Conservation (phyloP, 495 filamentous ascomycete species). For the Penicillium canariense region DNA sequence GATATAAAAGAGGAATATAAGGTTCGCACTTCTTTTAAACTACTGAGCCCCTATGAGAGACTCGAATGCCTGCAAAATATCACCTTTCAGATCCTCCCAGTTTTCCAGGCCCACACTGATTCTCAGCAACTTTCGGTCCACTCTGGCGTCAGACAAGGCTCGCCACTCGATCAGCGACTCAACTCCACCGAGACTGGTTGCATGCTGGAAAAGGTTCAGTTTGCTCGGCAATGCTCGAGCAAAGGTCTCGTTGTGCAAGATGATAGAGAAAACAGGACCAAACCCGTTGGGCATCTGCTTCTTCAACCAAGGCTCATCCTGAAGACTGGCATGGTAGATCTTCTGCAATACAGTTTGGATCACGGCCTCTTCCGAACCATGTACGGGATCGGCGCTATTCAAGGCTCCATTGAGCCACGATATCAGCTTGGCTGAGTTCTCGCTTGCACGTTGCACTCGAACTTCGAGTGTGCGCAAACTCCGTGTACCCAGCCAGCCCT, state of each 20-base stretch:
- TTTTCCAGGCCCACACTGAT: slow-evolving; percentile 78
- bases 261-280: slow-evolving; percentile 77
- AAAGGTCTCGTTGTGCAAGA: slow-evolving; percentile 51
- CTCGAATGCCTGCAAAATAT: slow-evolving; percentile 64
- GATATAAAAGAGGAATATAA: background rate
- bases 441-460: slow-evolving; percentile 65
- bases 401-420: slow-evolving; percentile 58
- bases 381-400: slow-evolving; percentile 20
- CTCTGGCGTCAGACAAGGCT: slow-evolving; percentile 70
- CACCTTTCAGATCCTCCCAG: slow-evolving; percentile 73
- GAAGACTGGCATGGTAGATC: slow-evolving; percentile 72
- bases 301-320: slow-evolving; percentile 67
- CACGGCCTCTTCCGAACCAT: slow-evolving; percentile 29
- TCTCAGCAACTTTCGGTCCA: slow-evolving; percentile 68
- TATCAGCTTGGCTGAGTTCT: slow-evolving; percentile 62
- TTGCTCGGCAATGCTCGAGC: slow-evolving; percentile 69
- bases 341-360: slow-evolving; percentile 50
- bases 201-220: slow-evolving; percentile 79
- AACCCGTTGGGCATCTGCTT: slow-evolving; percentile 86
- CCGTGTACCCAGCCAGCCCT: slow-evolving; percentile 82
- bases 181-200: slow-evolving; percentile 84
- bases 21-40: background rate
- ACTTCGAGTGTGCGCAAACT: slow-evolving; percentile 80
- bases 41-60: slow-evolving; percentile 3
- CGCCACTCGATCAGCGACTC: slow-evolving; percentile 72